Percentiles rank a stretch among this genome's conserved stretches.
Conservation (phyloP, 1,139 yeast genomes). For the Scheffersomyces quercinus region DNA sequence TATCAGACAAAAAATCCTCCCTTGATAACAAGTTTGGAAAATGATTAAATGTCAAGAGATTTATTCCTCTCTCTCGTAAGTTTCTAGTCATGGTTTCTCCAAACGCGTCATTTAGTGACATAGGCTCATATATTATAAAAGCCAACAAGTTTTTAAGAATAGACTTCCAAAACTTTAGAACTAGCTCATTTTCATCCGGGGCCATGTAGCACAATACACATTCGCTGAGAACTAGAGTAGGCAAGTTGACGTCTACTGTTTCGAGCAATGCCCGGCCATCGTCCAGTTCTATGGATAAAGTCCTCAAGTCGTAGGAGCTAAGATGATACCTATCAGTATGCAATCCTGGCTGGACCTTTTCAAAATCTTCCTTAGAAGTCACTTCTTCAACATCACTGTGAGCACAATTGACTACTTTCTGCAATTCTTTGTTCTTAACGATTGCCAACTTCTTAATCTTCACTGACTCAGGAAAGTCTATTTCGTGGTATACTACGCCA, state of each 20-base stretch:
- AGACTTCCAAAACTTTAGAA: conserved; percentile 45
- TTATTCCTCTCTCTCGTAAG: conserved; percentile 68
- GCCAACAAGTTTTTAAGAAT: conserved; percentile 26
- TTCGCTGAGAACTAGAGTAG: conserved; percentile 81
- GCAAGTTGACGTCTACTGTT: conserved; percentile 37
- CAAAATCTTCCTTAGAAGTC: conserved; percentile 25
- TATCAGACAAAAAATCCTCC: conserved; percentile 29
- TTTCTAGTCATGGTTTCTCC: conserved; percentile 83
- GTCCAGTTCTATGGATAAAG: conserved; percentile 3
- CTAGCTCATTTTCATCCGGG: conserved; percentile 53
- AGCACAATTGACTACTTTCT: conserved; percentile 16
- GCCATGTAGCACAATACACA: conserved; percentile 85
- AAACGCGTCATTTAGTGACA: conserved; percentile 70
- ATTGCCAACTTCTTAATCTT: conserved; percentile 62
- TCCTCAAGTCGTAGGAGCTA: conserved; percentile 57
- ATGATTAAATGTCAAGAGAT: conserved; percentile 53
- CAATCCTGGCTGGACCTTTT: conserved; percentile 26
- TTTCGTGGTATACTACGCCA: conserved; percentile 58
- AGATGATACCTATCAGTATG: conserved; percentile 53
- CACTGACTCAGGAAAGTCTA: conserved; percentile 71
- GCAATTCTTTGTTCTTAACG: conserved; percentile 24
- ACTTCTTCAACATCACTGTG: conserved; percentile 12
- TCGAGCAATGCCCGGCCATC: conserved; percentile 1
- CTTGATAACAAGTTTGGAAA: conserved; percentile 46
- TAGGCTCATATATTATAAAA: conserved; percentile 80